A percentile compares a stretch with the other conserved stretches of the same genome.
phyloP scores from a whole-genome alignment of 2,329 filamentous ascomycete genomes.

The Pseudophaeomoniella oleicola region DNA sequence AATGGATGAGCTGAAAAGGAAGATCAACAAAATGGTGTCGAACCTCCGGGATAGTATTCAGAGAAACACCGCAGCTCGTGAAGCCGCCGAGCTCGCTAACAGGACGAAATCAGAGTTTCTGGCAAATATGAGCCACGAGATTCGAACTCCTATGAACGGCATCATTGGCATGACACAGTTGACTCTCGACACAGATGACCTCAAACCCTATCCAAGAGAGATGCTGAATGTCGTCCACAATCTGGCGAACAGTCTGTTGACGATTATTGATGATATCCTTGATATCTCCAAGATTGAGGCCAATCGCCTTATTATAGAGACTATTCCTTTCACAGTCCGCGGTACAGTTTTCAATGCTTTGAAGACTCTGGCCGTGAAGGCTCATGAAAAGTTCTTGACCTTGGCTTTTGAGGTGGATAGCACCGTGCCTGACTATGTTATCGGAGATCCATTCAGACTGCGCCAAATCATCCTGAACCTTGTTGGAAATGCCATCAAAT shows the following conservation, averaged over 20 bases:
- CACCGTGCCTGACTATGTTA: constrained; percentile 84
- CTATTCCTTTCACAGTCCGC: constrained; percentile 87
- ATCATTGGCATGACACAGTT: constrained; percentile 98
- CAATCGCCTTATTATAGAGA: constrained; percentile 94
- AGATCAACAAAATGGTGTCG: constrained; percentile 99
- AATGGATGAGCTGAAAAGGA: constrained; percentile 97
- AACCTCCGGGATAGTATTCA: constrained; percentile 93
- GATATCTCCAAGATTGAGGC: constrained; percentile 73
- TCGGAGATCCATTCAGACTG: constrained; percentile 90
- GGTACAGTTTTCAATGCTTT: constrained; percentile 94
- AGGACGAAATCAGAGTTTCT: constrained; percentile 98
- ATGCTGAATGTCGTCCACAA: constrained; percentile 99
- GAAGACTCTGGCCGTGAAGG: constrained; percentile 92
- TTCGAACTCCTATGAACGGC: constrained; percentile 92
- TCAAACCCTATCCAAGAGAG: constrained; percentile 89
- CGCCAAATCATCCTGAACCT: constrained; percentile 95
- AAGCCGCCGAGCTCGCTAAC: constrained; percentile 91
- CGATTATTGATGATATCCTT: constrained; percentile 76
- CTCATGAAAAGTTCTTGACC: constrained; percentile 87
- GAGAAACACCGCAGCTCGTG: constrained; percentile 85
- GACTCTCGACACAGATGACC: constrained; percentile 84
- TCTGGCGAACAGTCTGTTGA: constrained; percentile 85
- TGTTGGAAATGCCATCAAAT: constrained; percentile 97
- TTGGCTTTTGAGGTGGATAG: constrained; percentile 88
- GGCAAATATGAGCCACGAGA: constrained; percentile 98